Evolutionary conservation across 768 basidiomycete species (phyloP), one percentile per base, ranked within the genome.

Genomic region (Tulasnella sp.): DNA sequence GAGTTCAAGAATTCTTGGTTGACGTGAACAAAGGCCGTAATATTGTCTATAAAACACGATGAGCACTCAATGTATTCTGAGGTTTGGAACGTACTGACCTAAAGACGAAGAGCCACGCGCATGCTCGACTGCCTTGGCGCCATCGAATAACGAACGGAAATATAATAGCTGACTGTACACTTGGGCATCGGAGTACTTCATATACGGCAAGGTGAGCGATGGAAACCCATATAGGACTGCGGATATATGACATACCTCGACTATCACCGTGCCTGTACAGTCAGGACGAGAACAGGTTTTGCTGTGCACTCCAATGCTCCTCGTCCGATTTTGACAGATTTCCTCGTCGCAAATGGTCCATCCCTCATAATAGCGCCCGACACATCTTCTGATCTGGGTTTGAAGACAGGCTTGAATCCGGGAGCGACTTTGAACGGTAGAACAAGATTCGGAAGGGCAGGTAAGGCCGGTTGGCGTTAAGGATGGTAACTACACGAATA

Each of bases 241-340:
- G 65, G 62, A 17, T 16, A 37, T 41, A 40, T 67, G 7, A 81
- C 87, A 39, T 75, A 92, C 94, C 85, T 93, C 91, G 74, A 91
- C 89, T 17, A 85, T 75, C 71, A 95, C 90, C 19, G 80, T 83
- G 2, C 92, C 92, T 73, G 80, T 83, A 79, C 94, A 96, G 11
- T 85, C 87, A 6, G 79, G 81, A 62, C 86, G 85, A 70, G 94
- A 78, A 78, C 97, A 99, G 66, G 89, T 83, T 37, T 88, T 85
- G 6, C 94, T 95, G 79, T 94, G 95, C 0, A 98, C 93, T 40
- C 91, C 84, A 92, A 98, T 96, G 85, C 89, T 91, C 22, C 97
- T 84, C n/a, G 96, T 95, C 41, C 91, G 86, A 73, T 88, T 84
- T 9, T 86, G 86, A 77, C 97, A 99, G 0, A 89, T 90, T 26